Percentiles rank a stretch among this genome's conserved stretches.
phyloP scores from a whole-genome alignment of 2,329 filamentous ascomycete species.

The Alternaria arbusti region DNA sequence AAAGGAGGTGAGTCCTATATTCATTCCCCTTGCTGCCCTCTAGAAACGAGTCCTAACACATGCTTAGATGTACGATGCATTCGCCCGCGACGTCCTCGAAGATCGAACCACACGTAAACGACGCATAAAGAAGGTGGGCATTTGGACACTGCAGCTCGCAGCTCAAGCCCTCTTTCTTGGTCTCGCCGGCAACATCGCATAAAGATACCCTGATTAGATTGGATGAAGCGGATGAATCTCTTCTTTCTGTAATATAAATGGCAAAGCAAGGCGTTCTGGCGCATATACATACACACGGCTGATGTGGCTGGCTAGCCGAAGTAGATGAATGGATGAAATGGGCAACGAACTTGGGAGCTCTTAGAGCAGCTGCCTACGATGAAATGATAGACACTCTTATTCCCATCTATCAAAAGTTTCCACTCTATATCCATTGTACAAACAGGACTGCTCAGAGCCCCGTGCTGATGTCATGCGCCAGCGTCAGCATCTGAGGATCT shows the following conservation, averaged over 20 bases:
- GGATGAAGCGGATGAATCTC: slow-evolving; percentile 7
- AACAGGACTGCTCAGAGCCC: background rate
- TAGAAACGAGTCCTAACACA: slow-evolving; percentile 5
- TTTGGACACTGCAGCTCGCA: slow-evolving; percentile 93
- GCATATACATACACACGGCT: background rate
- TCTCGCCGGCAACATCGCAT: slow-evolving; percentile 80
- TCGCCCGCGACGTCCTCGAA: slow-evolving; percentile 88
- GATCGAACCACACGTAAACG: slow-evolving; percentile 86
- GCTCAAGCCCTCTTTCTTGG: slow-evolving; percentile 95
- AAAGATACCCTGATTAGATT: slow-evolving; percentile 17
- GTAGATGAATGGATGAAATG: background rate
- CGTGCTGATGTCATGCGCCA: background rate
- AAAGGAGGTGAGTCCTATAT: slow-evolving; percentile 65
- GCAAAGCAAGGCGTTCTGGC: slow-evolving; percentile 21
- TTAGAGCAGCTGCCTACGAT: background rate
- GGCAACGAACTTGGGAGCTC: background rate
- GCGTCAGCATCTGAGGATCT: background rate
- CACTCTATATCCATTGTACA: background rate
- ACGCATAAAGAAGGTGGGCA: slow-evolving; percentile 91
- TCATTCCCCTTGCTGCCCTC: background rate
- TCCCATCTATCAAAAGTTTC: background rate
- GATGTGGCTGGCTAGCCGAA: background rate
- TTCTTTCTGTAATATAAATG: slow-evolving; percentile 19
- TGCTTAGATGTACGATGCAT: slow-evolving; percentile 81
- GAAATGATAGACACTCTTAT: slow-evolving; percentile 6